Evolutionary conservation across 2,329 filamentous ascomycete genomes (phyloP).

Genomic region (Gliomastix tumulicola): DNA sequence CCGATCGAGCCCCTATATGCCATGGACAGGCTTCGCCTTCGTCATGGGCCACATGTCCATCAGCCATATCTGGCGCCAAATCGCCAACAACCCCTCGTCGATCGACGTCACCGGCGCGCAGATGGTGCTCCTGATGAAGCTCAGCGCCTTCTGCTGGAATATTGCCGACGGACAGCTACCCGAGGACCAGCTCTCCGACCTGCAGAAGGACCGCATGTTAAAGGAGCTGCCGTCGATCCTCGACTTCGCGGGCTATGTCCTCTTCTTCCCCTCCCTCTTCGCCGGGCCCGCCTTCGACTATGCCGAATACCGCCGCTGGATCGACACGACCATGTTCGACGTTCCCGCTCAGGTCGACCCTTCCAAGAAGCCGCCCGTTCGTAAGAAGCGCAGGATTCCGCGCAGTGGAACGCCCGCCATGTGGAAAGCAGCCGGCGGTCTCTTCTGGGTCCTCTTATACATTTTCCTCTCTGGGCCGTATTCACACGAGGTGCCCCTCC

Average conservation of each 20-base stretch:
- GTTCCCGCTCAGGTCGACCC: conserved; percentile 76
- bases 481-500: conserved; percentile 54
- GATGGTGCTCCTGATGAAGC: conserved; percentile 98
- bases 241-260: conserved; percentile 82
- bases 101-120: conserved; percentile 93
- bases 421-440: conserved; percentile 64
- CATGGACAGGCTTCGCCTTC: conserved; percentile 91
- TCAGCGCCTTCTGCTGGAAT: conserved; percentile 96
- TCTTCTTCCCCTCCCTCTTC: conserved; percentile 91
- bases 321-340: conserved; percentile 92
- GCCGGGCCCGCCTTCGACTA: conserved; percentile 92
- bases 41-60: conserved; percentile 93
- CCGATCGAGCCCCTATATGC: conserved; percentile 81
- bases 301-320: conserved; percentile 84
- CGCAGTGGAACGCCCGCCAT: conserved; percentile 81
- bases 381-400: conserved; percentile 87
- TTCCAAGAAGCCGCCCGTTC: conserved; percentile 74
- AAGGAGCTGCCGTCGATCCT: conserved; percentile 65
- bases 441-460: conserved; percentile 75
- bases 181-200: conserved; percentile 72
- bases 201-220: conserved; percentile 78
- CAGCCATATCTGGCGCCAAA: conserved; percentile 79
- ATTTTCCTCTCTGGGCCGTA: conserved; percentile 66
- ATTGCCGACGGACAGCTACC: conserved; percentile 84
- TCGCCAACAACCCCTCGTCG: conserved; percentile 53